Evolutionary conservation across 1,284 basidiomycete species (phyloP).

Genomic region (Melampsora americana): DNA sequence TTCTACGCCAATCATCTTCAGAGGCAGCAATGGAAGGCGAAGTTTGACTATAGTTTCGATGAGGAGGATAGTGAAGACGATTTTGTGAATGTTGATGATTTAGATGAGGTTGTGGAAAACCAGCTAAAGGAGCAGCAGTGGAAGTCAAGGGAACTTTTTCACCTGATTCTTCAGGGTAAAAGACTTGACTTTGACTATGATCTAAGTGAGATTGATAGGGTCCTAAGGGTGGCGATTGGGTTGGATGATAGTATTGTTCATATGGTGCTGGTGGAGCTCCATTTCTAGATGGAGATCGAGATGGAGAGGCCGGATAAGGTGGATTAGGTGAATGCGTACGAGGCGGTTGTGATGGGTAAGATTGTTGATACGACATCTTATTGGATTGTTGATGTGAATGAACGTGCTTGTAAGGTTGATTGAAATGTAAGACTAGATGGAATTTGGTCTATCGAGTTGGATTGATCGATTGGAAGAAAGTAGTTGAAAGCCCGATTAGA

Average conservation of each 20-base stretch:
- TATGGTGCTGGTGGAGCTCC: not conserved
- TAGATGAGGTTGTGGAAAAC: not conserved
- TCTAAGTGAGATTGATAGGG: not conserved
- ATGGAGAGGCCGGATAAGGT: not conserved
- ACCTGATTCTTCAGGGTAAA: not conserved
- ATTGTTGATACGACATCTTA: too few species aligned
- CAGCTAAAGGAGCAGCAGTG: slow-evolving; percentile 2
- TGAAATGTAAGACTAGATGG: not conserved
- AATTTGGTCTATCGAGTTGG: not conserved
- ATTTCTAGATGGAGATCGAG: not conserved
- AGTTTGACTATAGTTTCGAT: not conserved
- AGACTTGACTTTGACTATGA: not conserved
- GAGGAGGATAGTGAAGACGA: not conserved
- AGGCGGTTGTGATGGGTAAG: too few species aligned
- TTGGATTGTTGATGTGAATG: not conserved
- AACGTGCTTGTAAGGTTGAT: not conserved
- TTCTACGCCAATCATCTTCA: slow-evolving; percentile 51
- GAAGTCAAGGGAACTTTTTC: slow-evolving; percentile 1
- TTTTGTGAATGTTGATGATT: not conserved
- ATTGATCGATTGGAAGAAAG: not conserved
- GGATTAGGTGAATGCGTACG: not conserved
- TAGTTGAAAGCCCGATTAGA: not conserved
- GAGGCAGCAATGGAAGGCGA: not conserved
- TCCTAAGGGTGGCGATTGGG: not conserved
- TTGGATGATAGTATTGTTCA: not conserved